Evolutionary conservation across 2,329 filamentous ascomycete species (phyloP).

Genomic region (Westerdykella sp.): DNA sequence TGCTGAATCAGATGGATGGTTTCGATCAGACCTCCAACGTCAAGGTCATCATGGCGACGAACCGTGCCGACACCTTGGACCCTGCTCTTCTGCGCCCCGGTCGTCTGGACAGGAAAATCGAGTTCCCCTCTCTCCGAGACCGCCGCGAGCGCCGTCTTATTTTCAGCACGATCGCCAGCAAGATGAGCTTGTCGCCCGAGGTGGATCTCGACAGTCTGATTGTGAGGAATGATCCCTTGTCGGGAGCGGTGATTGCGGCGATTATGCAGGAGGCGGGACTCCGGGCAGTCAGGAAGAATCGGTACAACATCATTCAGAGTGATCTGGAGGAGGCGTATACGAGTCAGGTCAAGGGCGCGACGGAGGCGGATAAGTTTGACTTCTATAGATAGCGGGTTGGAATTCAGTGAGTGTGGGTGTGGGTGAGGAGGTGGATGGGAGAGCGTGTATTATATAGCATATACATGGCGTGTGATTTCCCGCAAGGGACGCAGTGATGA

Average conservation of each 20-base stretch:
- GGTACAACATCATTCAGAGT: slow-evolving; percentile 97
- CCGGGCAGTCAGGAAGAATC: slow-evolving; percentile 89
- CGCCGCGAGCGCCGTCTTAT: slow-evolving; percentile 92
- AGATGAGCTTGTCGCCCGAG: slow-evolving; percentile 96
- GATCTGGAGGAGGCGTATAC: slow-evolving; percentile 97
- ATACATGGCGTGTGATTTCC: too few relatives aligned
- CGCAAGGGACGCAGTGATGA: too few relatives aligned
- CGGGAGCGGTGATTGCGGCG: slow-evolving; percentile 90
- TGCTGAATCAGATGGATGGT: slow-evolving; percentile 99
- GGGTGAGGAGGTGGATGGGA: neutral
- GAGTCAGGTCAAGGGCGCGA: slow-evolving; percentile 83
- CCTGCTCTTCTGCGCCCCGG: slow-evolving; percentile 90
- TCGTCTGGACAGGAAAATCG: slow-evolving; percentile 95
- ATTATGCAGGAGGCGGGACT: slow-evolving; percentile 99
- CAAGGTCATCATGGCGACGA: slow-evolving; percentile 99
- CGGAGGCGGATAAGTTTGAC: slow-evolving; percentile 72
- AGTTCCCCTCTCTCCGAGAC: slow-evolving; percentile 93
- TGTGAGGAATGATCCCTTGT: slow-evolving; percentile 90
- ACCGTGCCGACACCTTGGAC: slow-evolving; percentile 94
- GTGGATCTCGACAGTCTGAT: slow-evolving; percentile 95
- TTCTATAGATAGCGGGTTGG: slow-evolving; percentile 42
- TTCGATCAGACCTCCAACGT: slow-evolving; percentile 99
- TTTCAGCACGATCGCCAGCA: slow-evolving; percentile 91
- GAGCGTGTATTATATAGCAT: neutral
- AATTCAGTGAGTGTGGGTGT: neutral